phyloP scores from a whole-genome alignment of 495 filamentous ascomycete genomes.

The Daldinia decipiens region DNA sequence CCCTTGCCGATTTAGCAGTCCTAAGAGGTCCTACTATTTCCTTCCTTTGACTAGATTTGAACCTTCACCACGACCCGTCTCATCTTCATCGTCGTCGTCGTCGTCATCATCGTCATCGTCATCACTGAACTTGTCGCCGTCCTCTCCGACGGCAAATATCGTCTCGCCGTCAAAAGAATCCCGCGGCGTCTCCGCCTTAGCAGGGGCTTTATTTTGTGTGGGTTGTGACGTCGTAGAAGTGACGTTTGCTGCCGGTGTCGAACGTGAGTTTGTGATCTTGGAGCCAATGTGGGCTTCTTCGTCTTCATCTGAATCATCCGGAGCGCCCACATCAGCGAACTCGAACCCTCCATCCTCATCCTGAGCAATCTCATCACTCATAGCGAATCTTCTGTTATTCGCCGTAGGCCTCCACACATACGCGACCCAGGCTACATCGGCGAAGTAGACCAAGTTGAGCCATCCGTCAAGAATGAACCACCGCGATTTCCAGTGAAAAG shows the following conservation, averaged over 20 bases:
- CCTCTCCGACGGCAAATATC: conserved; percentile 92
- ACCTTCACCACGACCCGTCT: conserved; percentile 65
- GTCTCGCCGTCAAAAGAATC: conserved; percentile 91
- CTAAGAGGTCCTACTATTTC: conserved; percentile 44
- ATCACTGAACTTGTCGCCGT: conserved; percentile 71
- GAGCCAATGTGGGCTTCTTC: conserved; percentile 58
- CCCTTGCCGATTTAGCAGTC: conserved; percentile 16
- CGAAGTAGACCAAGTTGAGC: conserved; percentile 95
- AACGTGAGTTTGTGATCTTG: conserved; percentile 45
- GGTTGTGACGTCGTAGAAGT: conserved; percentile 40
- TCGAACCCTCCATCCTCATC: conserved; percentile 97
- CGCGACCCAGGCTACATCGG: conserved; percentile 90
- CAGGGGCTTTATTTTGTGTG: conserved; percentile 54
- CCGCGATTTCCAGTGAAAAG: conserved; percentile 92
- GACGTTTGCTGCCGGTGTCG: conserved; percentile 20
- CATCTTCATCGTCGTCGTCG: conserved; percentile 66
- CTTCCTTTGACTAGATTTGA: conserved; percentile 68
- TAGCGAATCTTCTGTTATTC: conserved; percentile 97
- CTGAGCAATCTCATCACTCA: conserved; percentile 99
- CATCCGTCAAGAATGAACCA: conserved; percentile 99
- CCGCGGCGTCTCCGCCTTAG: conserved; percentile 58
- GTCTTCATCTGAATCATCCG: conserved; percentile 73
- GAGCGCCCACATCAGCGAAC: conserved; percentile 88
- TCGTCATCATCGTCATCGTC: conserved; percentile 74
- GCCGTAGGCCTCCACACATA: conserved; percentile 97